Percentiles rank a stretch among this genome's conserved stretches.
Conservation (phyloP, 2,329 filamentous ascomycete genomes). For the Ilyonectria sp. region DNA sequence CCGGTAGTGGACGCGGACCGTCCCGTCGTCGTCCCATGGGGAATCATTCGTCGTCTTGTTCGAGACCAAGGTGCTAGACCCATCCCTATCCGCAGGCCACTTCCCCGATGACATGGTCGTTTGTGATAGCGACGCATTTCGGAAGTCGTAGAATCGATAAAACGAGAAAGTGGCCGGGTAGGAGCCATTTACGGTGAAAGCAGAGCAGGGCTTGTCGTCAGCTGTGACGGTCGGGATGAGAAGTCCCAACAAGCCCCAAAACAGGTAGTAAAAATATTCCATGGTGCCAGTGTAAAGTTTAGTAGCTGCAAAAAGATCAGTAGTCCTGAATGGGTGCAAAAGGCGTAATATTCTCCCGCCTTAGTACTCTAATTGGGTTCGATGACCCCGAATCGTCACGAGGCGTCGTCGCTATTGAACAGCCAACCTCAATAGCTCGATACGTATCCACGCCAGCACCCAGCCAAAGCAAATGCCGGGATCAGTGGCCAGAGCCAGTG, state of each 20-base stretch:
- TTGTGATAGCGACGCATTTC: neutral
- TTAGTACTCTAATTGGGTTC: too few species aligned
- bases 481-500: too few species aligned
- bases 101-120: conserved; percentile 6
- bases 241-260: neutral
- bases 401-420: too few species aligned
- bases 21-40: conserved; percentile 29
- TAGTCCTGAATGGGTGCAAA: too few species aligned
- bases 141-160: conserved; percentile 31
- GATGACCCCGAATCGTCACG: too few species aligned
- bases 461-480: too few species aligned
- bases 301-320: too few species aligned
- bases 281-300: too few species aligned
- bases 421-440: too few species aligned
- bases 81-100: conserved; percentile 11
- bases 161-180: conserved; percentile 20
- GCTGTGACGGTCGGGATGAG: neutral
- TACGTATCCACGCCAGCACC: too few species aligned
- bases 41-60: conserved; percentile 22
- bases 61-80: conserved; percentile 12
- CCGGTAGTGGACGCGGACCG: conserved; percentile 13
- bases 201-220: conserved; percentile 8
- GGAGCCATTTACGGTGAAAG: conserved; percentile 24
- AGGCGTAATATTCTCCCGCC: too few species aligned
- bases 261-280: too few species aligned